Evolutionary conservation across 2,329 filamentous ascomycete genomes (phyloP).

Genomic region (Rhinocladiella mackenziei): DNA sequence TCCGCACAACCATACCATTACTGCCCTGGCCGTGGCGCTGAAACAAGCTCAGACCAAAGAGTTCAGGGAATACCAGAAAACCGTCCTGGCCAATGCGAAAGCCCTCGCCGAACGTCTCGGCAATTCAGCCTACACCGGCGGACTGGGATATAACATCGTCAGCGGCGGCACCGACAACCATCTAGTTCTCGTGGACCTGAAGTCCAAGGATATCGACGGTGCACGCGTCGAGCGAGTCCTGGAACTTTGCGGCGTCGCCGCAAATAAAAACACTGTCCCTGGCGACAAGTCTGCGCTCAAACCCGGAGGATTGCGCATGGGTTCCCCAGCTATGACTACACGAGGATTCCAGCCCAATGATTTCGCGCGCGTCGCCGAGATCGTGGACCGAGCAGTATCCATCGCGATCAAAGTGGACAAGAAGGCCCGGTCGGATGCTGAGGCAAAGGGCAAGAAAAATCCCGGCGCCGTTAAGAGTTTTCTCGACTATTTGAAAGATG

Average conservation of each 20-base stretch:
- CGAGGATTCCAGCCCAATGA: constrained; percentile 89
- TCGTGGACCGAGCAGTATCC: constrained; percentile 86
- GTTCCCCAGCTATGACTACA: constrained; percentile 94
- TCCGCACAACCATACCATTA: constrained; percentile 98
- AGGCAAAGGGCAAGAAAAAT: constrained; percentile 33
- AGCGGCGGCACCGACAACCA: constrained; percentile 96
- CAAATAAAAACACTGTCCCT: constrained; percentile 99
- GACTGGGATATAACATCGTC: constrained; percentile 81
- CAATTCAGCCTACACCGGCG: constrained; percentile 65
- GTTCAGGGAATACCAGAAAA: constrained; percentile 88
- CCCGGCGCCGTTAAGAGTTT: constrained; percentile 33
- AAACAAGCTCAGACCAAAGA: constrained; percentile 87
- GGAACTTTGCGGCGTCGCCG: constrained; percentile 97
- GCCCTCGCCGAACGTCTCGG: constrained; percentile 66
- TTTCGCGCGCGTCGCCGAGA: constrained; percentile 82
- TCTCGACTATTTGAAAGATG: constrained; percentile 33
- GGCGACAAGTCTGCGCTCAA: constrained; percentile 96
- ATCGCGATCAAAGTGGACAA: constrained; percentile 44
- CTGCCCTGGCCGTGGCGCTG: constrained; percentile 85
- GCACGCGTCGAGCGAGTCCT: constrained; percentile 91
- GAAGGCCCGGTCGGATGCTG: constrained; percentile 26
- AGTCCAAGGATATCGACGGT: constrained; percentile 81
- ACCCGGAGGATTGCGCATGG: constrained; percentile 90
- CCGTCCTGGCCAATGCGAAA: constrained; percentile 87
- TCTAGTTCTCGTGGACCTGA: constrained; percentile 86